A percentile compares a stretch with the other conserved stretches of the same genome.
Conservation (phyloP, 192 early-diverging fungal genomes). For the Coemansia sp. region DNA sequence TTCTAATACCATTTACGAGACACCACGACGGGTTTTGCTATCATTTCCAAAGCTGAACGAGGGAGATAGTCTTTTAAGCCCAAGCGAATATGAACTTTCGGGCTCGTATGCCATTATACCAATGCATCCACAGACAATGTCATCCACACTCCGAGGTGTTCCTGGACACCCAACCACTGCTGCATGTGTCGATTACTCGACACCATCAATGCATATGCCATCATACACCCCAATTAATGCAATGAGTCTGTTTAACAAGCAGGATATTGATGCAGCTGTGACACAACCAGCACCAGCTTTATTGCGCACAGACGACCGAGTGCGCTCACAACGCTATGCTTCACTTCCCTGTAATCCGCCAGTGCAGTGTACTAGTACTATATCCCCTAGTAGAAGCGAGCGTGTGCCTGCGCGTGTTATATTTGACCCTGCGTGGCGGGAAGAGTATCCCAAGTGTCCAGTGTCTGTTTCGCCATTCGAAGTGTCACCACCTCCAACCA, state of each 20-base stretch:
- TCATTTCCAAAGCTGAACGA: constrained; percentile 23
- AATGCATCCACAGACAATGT: neutral
- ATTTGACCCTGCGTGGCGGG: constrained; percentile 11
- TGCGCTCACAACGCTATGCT: constrained; percentile 29
- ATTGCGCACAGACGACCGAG: constrained; percentile 12
- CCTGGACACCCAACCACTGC: constrained; percentile 23
- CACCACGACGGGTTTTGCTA: constrained; percentile 1
- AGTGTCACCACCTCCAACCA: constrained; percentile 3
- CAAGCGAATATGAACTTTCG: constrained; percentile 8
- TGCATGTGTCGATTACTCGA: neutral
- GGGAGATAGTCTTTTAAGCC: constrained; percentile 3
- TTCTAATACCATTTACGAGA: neutral
- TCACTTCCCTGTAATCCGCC: constrained; percentile 24
- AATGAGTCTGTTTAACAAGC: constrained; percentile 18
- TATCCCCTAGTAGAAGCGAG: neutral
- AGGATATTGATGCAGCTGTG: constrained; percentile 6
- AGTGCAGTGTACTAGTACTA: too few species aligned
- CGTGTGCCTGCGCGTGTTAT: constrained; percentile 3
- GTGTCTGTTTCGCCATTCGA: constrained; percentile 5
- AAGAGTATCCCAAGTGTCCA: constrained; percentile 5
- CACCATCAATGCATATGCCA: constrained; percentile 6
- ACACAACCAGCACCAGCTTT: constrained; percentile 14
- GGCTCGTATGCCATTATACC: constrained; percentile 4
- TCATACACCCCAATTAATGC: constrained; percentile 35
- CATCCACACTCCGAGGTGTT: constrained; percentile 33